Evolutionary conservation across 1,284 basidiomycete species (phyloP).

Genomic region (Ganoderma resinaceum): DNA sequence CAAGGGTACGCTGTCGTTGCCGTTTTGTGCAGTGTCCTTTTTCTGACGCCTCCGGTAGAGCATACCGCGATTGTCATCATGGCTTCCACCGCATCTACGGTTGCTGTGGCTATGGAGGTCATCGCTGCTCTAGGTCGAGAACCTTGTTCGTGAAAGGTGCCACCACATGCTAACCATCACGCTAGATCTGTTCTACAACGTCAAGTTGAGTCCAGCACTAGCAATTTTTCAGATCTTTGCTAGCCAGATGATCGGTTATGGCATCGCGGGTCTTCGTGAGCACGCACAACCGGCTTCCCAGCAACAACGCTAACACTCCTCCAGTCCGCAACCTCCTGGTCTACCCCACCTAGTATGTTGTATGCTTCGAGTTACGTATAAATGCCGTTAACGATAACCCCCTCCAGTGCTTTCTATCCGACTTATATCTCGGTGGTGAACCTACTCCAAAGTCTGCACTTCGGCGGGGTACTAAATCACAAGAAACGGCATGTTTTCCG

Average conservation of each 20-base stretch:
- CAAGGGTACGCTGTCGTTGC: conserved; percentile 42
- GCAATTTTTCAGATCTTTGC: conserved; percentile 66
- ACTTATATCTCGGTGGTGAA: conserved; percentile 59
- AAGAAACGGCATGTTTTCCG: conserved; percentile 48
- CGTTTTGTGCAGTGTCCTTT: background rate
- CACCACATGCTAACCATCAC: background rate
- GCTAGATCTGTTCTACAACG: conserved; percentile 62
- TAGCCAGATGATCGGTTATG: conserved; percentile 69
- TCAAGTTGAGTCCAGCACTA: conserved; percentile 57
- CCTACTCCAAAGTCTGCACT: conserved; percentile 64
- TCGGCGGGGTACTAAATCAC: conserved; percentile 51
- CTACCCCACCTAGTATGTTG: conserved; percentile 66
- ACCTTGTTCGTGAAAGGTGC: background rate
- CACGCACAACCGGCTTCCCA: background rate
- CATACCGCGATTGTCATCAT: conserved; percentile 73
- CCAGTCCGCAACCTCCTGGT: conserved; percentile 59
- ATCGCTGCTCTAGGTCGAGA: conserved; percentile 65
- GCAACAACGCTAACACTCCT: background rate
- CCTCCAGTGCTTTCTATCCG: conserved; percentile 61
- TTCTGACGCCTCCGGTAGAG: conserved; percentile 43
- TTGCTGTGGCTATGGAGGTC: conserved; percentile 71
- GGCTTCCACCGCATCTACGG: conserved; percentile 68
- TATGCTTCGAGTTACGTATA: too few species aligned
- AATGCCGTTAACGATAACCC: background rate
- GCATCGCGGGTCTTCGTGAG: conserved; percentile 64